Percentiles rank a stretch among this genome's conserved stretches.
Conservation (phyloP, 257 asterid genomes). For the Ocimum tenuiflorum region DNA sequence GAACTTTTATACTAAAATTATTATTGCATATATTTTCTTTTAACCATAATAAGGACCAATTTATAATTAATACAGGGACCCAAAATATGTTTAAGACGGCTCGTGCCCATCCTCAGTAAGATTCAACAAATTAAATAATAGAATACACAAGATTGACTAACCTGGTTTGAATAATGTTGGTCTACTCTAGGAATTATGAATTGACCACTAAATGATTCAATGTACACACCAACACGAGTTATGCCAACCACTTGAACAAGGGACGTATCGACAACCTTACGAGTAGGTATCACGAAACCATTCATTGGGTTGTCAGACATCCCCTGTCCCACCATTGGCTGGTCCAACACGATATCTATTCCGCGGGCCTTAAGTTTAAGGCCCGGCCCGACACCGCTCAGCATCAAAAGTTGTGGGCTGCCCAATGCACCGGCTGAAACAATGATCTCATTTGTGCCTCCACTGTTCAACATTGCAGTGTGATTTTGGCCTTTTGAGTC, state of each 20-base stretch:
- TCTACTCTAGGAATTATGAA: slow-evolving; percentile 15
- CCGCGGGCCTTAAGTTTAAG: slow-evolving; percentile 18
- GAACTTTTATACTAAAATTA: too few species aligned
- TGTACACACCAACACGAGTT: slow-evolving; percentile 37
- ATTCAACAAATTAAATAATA: too few species aligned
- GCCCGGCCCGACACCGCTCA: slow-evolving; percentile 62
- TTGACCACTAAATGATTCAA: slow-evolving; percentile 58
- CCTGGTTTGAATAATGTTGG: slow-evolving; percentile 26
- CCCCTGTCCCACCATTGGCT: slow-evolving; percentile 64
- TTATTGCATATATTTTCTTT: too few species aligned
- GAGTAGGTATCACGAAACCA: slow-evolving; percentile 44
- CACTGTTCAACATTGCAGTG: slow-evolving; percentile 37
- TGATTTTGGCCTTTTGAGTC: slow-evolving; percentile 47
- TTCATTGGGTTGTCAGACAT: slow-evolving; percentile 83
- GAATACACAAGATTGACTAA: slow-evolving; percentile 2
- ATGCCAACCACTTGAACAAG: slow-evolving; percentile 60
- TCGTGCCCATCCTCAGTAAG: too few species aligned
- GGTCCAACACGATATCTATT: slow-evolving; percentile 23
- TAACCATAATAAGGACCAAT: too few species aligned
- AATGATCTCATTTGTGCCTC: slow-evolving; percentile 39
- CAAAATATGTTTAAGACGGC: too few species aligned
- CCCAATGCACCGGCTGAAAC: slow-evolving; percentile 79
- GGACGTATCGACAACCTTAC: slow-evolving; percentile 44
- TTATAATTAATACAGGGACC: too few species aligned
- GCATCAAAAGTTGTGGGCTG: slow-evolving; percentile 73